These are phyloP conservation scores for Kluyveromyces siamensis DNA, from an alignment of 805 yeast genomes.

Conservation along the genomic window DNA sequence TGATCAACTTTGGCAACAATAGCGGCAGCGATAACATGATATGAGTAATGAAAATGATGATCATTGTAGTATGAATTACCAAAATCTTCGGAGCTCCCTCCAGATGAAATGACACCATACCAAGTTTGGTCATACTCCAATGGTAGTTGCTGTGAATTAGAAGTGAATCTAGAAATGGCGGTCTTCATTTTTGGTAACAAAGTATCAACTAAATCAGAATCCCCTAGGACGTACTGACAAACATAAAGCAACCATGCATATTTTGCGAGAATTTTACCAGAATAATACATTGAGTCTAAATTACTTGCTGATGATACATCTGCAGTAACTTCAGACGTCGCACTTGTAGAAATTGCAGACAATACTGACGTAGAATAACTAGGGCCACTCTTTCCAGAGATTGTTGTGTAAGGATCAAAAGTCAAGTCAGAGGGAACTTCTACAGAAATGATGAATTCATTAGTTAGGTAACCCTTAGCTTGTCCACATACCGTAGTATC, in stretches of 20 bases:
- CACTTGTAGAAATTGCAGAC: conserved; percentile 27
- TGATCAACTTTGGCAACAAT: conserved; percentile 48
- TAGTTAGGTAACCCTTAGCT: conserved; percentile 38
- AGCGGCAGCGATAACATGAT: conserved; percentile 65
- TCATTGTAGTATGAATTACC: conserved; percentile 67
- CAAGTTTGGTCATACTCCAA: conserved; percentile 71
- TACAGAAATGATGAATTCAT: conserved; percentile 34
- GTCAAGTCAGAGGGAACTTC: conserved; percentile 34
- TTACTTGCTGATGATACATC: conserved; percentile 41
- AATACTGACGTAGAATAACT: conserved; percentile 26
- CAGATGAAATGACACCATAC: conserved; percentile 70
- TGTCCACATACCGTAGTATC: conserved; percentile 44
- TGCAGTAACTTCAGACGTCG: conserved; percentile 28
- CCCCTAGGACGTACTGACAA: conserved; percentile 54
- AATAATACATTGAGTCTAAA: conserved; percentile 77
- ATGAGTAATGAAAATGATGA: conserved; percentile 72
- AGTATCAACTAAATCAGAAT: conserved; percentile 39
- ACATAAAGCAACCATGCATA: conserved; percentile 81
- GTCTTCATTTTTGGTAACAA: conserved; percentile 51
- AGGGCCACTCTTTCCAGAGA: conserved; percentile 19
- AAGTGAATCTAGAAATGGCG: conserved; percentile 62
- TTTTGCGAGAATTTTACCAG: conserved; percentile 84
- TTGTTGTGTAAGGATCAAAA: conserved; percentile 36
- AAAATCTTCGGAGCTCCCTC: conserved; percentile 53
- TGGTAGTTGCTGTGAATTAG: conserved; percentile 62